Conservation (phyloP, 2,329 filamentous ascomycete species). For the Dactylellina drechsleri region DNA sequence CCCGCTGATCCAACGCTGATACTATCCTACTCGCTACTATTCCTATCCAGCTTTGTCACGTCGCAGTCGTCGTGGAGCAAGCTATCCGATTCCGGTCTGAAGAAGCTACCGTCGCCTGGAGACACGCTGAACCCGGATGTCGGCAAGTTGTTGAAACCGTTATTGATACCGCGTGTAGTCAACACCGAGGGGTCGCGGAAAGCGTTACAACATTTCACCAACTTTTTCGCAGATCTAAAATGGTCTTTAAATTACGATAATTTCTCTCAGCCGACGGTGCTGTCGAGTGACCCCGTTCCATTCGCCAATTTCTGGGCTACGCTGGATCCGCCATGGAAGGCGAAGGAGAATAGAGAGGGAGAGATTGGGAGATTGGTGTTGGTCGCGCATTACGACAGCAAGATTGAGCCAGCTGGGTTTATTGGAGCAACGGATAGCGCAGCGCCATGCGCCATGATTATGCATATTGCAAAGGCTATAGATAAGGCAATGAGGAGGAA, state of each 20-base stretch:
- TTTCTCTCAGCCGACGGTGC: constrained; percentile 84
- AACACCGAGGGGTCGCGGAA: constrained; percentile 79
- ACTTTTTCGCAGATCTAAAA: constrained; percentile 79
- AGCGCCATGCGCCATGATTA: constrained; percentile 90
- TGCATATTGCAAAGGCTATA: constrained; percentile 84
- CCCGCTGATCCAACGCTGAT: constrained; percentile 37
- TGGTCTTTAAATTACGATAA: constrained; percentile 90
- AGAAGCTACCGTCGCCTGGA: constrained; percentile 75
- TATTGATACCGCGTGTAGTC: constrained; percentile 86
- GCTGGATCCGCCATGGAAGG: constrained; percentile 84
- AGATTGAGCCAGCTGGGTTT: constrained; percentile 82
- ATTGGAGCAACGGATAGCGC: constrained; percentile 94
- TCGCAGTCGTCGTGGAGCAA: constrained; percentile 37
- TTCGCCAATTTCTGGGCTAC: constrained; percentile 88
- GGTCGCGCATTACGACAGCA: constrained; percentile 93
- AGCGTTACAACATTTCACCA: constrained; percentile 82
- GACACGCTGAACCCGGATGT: constrained; percentile 77
- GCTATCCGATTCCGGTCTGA: constrained; percentile 79
- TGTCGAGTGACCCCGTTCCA: constrained; percentile 76
- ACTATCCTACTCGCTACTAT: constrained; percentile 38
- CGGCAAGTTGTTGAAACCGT: constrained; percentile 82
- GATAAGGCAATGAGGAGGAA: constrained; percentile 82
- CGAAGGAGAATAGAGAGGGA: constrained; percentile 65
- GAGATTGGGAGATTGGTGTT: constrained; percentile 84
- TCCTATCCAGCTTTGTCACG: constrained; percentile 40